These are phyloP conservation scores for Crithidia brevicula DNA, from an alignment of 208 protist species.

Conservation along the genomic window DNA sequence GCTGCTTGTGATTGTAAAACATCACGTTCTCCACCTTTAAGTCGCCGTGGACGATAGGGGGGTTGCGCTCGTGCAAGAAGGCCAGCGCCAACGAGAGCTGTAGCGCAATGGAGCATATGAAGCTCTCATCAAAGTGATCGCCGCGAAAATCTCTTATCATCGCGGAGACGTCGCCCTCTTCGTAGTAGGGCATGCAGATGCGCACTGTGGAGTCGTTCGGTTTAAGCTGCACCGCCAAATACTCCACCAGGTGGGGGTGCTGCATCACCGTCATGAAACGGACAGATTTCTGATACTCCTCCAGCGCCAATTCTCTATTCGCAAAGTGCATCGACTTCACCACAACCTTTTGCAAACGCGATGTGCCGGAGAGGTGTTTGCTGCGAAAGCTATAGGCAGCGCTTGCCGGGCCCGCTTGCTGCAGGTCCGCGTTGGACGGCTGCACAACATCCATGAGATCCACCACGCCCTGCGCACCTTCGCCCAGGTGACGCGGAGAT, in stretches of 20 bases:
- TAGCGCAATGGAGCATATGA: slow-evolving; percentile 61
- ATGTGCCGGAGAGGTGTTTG: slow-evolving; percentile 27
- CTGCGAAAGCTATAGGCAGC: slow-evolving; percentile 33
- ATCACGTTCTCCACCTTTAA: slow-evolving; percentile 83
- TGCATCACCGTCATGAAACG: slow-evolving; percentile 74
- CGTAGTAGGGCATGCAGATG: slow-evolving; percentile 82
- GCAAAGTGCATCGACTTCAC: slow-evolving; percentile 67
- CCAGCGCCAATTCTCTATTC: slow-evolving; percentile 29
- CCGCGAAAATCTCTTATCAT: slow-evolving; percentile 52
- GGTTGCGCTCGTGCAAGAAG: slow-evolving; percentile 80
- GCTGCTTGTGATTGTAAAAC: slow-evolving; percentile 52
- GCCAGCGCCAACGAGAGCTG: slow-evolving; percentile 59
- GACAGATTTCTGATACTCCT: slow-evolving; percentile 69
- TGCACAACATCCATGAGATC: slow-evolving; percentile 45
- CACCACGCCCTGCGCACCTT: slow-evolving; percentile 74
- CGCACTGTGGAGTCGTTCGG: slow-evolving; percentile 48
- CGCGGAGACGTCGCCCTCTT: slow-evolving; percentile 57
- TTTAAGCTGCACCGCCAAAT: slow-evolving; percentile 71
- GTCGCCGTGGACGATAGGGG: slow-evolving; percentile 83
- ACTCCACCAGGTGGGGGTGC: slow-evolving; percentile 72
- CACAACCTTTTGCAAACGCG: slow-evolving; percentile 44
- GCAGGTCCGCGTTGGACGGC: slow-evolving; percentile 34
- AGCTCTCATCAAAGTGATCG: slow-evolving; percentile 53
- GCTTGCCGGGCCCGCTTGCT: slow-evolving; percentile 28
- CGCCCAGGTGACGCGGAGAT: slow-evolving; percentile 40